Evolutionary conservation across 2,329 filamentous ascomycete genomes (phyloP), one percentile per base, ranked within the genome.

Genomic region (Fusarium algeriense): DNA sequence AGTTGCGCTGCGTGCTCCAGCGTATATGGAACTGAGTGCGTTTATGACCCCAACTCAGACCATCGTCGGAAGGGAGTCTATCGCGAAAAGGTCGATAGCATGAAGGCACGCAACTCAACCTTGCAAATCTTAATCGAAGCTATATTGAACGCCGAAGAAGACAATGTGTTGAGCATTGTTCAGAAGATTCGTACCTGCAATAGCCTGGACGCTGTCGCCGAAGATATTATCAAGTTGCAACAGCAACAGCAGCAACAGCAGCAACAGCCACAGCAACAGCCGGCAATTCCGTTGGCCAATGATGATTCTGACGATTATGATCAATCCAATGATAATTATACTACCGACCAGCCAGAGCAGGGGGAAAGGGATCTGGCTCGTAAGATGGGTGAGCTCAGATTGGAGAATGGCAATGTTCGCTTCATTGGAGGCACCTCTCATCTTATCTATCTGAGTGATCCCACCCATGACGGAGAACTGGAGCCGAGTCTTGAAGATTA

Each of bases 1-100:
- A 95, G 93, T 75, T 98, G 96, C 79, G 95, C 95, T 11, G 95
- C 96, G n/a, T 99, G 96, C 82, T 90, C 93, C 69, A 97, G 94
- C 74, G 95, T 98, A 59, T 98, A 99, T 79, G 89, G 90, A 67
- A 96, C 93, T 67, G 90, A 93, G 83, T 98, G 96, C 80, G 87
- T 98, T 72, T 98, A 98, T 85, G 95, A 98, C 78, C 95, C 95
- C 6, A 97, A 95, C 78, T 97, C 95, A 64, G 96, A 99, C 80
- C 95, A 98, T 80, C 92, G 96, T 53, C 91, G 96, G 54, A 98
- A 98, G 80, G 96, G 96, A 66, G 96, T 98, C 52, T 98, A 98
- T 81, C 95, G 95, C 78, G 94, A 97, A 81, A 96, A 97, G 80
- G 90, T 92, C 28, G 95, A 97, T 80, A 93, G 89, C 78, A 87